These are phyloP conservation scores for Thuidium tamariscinum DNA, from an alignment of 225 moss, liverwort and hornwort genomes.

Conservation along the genomic window DNA sequence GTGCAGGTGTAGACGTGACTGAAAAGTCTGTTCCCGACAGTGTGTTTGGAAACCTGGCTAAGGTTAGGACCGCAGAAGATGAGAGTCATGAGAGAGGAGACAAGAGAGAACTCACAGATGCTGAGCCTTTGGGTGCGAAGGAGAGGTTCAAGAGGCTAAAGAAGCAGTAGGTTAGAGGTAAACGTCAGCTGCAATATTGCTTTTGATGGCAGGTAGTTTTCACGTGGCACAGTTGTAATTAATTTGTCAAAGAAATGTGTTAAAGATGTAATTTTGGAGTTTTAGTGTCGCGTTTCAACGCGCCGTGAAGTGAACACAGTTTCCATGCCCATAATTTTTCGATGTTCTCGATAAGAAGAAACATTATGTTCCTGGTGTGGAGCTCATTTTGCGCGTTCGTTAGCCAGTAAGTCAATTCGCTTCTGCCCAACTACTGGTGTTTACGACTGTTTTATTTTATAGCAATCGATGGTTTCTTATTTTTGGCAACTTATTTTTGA, in stretches of 20 bases:
- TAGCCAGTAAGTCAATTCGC: not conserved
- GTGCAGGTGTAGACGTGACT: constrained; percentile 49
- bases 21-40: constrained; percentile 79
- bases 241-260: not conserved
- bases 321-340: not conserved
- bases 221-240: not conserved
- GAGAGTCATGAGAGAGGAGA: constrained; percentile 15
- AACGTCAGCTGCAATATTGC: not conserved
- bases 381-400: not conserved
- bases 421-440: not conserved
- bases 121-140: constrained; percentile 64
- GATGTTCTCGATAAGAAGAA: not conserved
- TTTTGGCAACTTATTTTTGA: not conserved
- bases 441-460: not conserved
- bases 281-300: not conserved
- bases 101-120: constrained; percentile 41
- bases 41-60: constrained; percentile 73
- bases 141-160: constrained; percentile 82
- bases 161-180: constrained; percentile 22
- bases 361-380: not conserved
- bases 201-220: not conserved
- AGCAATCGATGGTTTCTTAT: not conserved
- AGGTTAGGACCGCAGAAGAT: constrained; percentile 27
- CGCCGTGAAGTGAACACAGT: not conserved
- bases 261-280: not conserved